Evolutionary conservation across 306 rosid genomes (phyloP), one percentile per base, ranked within the genome.

Genomic region (Heteromeles arbutifolia): DNA sequence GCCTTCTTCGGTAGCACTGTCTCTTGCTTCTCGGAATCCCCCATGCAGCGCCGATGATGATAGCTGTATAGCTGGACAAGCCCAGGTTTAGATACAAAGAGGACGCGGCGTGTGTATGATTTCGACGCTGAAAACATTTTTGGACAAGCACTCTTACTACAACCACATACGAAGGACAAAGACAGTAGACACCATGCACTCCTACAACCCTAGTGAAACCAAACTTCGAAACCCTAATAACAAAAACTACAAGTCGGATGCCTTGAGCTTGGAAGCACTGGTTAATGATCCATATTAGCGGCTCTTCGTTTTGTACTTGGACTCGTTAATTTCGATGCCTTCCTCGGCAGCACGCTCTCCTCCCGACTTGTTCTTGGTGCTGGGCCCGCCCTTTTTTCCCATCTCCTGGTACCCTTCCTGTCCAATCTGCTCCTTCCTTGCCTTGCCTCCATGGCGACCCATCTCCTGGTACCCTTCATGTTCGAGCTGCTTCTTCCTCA

Each of bases 301-400:
- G 32, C 41, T 69, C 59, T 37, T 63, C 22, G 80, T 79, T 15
- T 53, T 77, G 79, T 73, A 92, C 87, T 88, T 92, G 86, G 92
- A 92, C 66, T 88, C 91, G 43, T 92, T 91, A 3, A 86, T 85
- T 1, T 77, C 52, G 22, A 88, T 76, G 45, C 85, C 89, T 82
- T 86, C 88, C 65, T 88, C 88, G 0, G 59, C 84, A 68, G 93
- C 95, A 39, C 91, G 85, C 67, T 86, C 86, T 62, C 32, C 90
- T 53, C 85, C 92, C 13, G 87, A 83, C 77, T 74, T 88, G 25
- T 84, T 88, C 81, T 39, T 75, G 24, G 90, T 83, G 84, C 86
- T 85, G 4, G 88, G 87, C 0, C 97, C 93, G 11, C 96, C 97
- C 70, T 87, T 90, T 48, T 84, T 85, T 19, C 21, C 54, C 21